A percentile compares a stretch with the other conserved stretches of the same genome.
phyloP scores from a whole-genome alignment of 2,329 filamentous ascomycete genomes.

The Kalaharituber pfeilii region DNA sequence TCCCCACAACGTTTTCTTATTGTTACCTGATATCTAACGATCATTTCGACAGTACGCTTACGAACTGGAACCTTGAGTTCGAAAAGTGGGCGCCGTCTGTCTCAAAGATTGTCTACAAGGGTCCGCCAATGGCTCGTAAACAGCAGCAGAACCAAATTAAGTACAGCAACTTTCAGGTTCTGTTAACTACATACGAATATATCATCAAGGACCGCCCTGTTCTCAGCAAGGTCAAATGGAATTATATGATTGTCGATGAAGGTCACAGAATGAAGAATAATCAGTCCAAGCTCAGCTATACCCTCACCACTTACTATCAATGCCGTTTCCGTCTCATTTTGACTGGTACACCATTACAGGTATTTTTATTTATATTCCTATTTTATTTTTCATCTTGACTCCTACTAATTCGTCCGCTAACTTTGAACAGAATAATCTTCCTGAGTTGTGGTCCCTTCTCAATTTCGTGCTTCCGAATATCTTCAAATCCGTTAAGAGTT shows the following conservation, averaged over 20 bases:
- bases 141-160: conserved; percentile 85
- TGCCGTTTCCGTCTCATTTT: conserved; percentile 92
- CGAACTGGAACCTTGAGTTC: conserved; percentile 97
- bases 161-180: conserved; percentile 84
- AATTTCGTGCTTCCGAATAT: conserved; percentile 98
- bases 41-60: conserved; percentile 49
- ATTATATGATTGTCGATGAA: conserved; percentile 99
- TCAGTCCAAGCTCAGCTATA: conserved; percentile 86
- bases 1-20: no score
- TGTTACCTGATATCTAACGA: no score
- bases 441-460: conserved; percentile 91
- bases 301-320: conserved; percentile 85
- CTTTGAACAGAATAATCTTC: conserved; percentile 95
- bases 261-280: conserved; percentile 99
- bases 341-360: conserved; percentile 68
- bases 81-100: conserved; percentile 96
- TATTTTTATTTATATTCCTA: background rate
- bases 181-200: conserved; percentile 96
- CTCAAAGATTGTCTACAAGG: conserved; percentile 84
- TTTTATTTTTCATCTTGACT: no score
- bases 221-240: conserved; percentile 97
- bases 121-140: conserved; percentile 73
- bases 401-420: no score
- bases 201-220: conserved; percentile 97
- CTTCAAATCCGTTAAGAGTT: conserved; percentile 97